Conservation (phyloP, 306 rosid genomes). For the Crataegus laevigata region DNA sequence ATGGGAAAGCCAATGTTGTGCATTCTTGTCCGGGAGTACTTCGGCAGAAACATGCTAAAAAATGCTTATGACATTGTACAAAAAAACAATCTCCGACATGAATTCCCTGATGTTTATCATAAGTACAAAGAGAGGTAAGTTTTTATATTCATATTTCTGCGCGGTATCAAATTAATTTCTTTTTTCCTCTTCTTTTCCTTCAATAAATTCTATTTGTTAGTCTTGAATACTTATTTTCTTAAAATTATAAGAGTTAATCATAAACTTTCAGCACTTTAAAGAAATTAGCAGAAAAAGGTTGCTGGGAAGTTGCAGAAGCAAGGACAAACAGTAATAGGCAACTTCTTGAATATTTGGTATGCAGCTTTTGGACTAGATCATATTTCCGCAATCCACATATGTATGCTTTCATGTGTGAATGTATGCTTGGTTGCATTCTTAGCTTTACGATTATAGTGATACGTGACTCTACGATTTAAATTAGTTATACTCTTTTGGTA, state of each 20-base stretch:
- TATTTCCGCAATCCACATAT: not conserved
- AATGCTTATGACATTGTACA: constrained; percentile 62
- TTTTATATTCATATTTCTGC: constrained; percentile 6
- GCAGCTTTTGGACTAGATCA: constrained; percentile 26
- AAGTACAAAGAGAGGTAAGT: constrained; percentile 74
- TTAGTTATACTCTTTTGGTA: not conserved
- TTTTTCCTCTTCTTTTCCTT: not conserved
- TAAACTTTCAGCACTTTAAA: constrained; percentile 61
- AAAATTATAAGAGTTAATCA: constrained; percentile 8
- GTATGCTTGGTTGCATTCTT: not conserved
- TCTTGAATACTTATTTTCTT: constrained; percentile 7
- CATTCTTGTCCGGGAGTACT: constrained; percentile 54
- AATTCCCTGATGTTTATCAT: constrained; percentile 72
- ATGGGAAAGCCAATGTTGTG: constrained; percentile 77
- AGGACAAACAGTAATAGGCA: constrained; percentile 59
- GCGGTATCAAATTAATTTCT: not conserved
- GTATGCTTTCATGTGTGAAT: not conserved
- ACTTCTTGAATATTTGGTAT: constrained; percentile 84
- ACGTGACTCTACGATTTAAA: not conserved
- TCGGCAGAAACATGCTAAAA: constrained; percentile 61
- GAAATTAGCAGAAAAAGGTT: constrained; percentile 87
- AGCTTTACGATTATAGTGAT: not conserved
- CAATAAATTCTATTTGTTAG: constrained; percentile 13
- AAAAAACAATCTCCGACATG: constrained; percentile 66
- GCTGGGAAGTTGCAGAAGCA: constrained; percentile 97